Evolutionary conservation across 2,329 filamentous ascomycete genomes (phyloP), one percentile per base, ranked within the genome.

Genomic region (Atkinsonella hypoxylon): DNA sequence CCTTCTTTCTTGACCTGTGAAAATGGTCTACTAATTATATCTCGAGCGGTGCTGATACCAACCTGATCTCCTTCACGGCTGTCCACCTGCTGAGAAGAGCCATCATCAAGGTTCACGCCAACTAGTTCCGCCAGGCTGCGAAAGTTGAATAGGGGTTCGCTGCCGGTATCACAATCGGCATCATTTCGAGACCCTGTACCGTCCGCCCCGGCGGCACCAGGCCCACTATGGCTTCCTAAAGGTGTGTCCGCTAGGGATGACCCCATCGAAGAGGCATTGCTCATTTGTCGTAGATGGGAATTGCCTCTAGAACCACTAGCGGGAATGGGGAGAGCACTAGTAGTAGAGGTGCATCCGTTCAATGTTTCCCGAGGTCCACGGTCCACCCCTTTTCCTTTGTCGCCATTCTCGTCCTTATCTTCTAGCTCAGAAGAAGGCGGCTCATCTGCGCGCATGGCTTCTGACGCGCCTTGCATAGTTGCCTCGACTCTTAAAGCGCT

Each of bases 91-190:
- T 61, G 61, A 1, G 67, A 64, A 0, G 71, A 54, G 8, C 57
- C 72, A 39, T 74, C 64, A 42, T 80, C 77, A 34, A 81, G 68
- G 45, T 78, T 73, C 8, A 80, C 81, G 0, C 83, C 87, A 31
- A 96, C 87, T 64, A 94, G 87, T 54, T 88, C 87, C 2, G 88
- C 87, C 20, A 97, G 70, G 58, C 89, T 95, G 51, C 82, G 77
- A 63, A 96, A 96, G 65, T 95, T 96, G 67, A 95, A 93, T 78
- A 95, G 81, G 3, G 89, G 81, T 62, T 96, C 90, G 50, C 71
- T 56, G 13, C 75, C 72, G 4, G 74, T 70, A 22, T 77, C 76
- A 7, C 71, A 66, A 22, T 81, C 76, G 12, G 72, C 71, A 11
- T 73, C 71, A 1, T 77, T 61, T 4, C 75, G 76, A 54, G 76